Conservation (phyloP, 2,329 filamentous ascomycete genomes). For the Claviceps spartinae region DNA sequence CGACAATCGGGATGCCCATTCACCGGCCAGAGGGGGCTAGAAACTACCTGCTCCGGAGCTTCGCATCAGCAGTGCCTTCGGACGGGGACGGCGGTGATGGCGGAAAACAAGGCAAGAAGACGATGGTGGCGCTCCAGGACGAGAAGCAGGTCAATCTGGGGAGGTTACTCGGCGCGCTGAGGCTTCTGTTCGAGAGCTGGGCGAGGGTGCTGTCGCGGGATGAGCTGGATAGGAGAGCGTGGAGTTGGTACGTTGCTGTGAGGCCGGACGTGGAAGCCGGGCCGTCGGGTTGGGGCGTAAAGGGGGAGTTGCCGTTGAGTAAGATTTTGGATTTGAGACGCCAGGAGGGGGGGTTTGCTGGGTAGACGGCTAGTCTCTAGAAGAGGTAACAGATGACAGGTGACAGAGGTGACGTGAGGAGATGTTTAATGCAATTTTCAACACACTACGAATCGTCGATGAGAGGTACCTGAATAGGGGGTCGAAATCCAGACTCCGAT, state of each 20-base stretch:
- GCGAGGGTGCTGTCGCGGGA: slow-evolving; percentile 41
- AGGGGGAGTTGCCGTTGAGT: slow-evolving; percentile 52
- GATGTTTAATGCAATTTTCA: no score
- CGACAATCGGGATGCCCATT: slow-evolving; percentile 48
- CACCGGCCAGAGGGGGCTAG: slow-evolving; percentile 59
- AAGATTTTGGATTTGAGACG: slow-evolving; percentile 48
- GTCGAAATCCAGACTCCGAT: no score
- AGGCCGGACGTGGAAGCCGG: slow-evolving; percentile 65
- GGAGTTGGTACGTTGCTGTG: slow-evolving; percentile 68
- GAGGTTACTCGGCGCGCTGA: slow-evolving; percentile 54
- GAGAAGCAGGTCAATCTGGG: slow-evolving; percentile 59
- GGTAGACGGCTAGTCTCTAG: neutral
- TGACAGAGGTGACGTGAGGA: no score
- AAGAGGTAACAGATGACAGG: neutral
- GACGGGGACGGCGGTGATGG: slow-evolving; percentile 8
- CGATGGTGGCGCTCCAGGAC: slow-evolving; percentile 33
- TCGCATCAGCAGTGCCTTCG: slow-evolving; percentile 31
- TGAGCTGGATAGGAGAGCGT: slow-evolving; percentile 64
- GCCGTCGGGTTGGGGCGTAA: slow-evolving; percentile 70
- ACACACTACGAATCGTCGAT: no score
- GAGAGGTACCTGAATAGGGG: no score
- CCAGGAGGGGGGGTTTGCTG: slow-evolving; percentile 6
- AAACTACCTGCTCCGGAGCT: slow-evolving; percentile 44
- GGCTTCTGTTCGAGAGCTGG: slow-evolving; percentile 66
- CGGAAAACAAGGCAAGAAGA: slow-evolving; percentile 29